Base-by-base conservation (phyloP, 2,329 filamentous ascomycete species). In the Bipolaris cookei region DNA sequence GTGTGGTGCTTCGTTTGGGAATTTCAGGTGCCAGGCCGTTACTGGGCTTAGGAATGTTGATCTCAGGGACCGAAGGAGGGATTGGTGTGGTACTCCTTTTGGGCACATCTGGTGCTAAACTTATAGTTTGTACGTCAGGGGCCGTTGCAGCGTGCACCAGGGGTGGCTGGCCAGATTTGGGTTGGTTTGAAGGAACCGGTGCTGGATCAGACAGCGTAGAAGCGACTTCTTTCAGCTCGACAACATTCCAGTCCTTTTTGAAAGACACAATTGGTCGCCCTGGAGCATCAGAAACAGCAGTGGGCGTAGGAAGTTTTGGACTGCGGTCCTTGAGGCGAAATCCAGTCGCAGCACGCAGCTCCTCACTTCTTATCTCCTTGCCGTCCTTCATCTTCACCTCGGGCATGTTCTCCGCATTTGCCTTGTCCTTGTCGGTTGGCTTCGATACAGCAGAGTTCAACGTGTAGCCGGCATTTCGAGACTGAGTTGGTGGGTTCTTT, bases 251-350 rank as follows among this genome's bases (percentile, higher is more conserved):
- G 74, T 89, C 86, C 71, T 86, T 86, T 79, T 96, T 86, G 83
- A 98, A 98, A 84, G 94, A 98, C 83, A 98, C 94, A 82, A 98
- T 98, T 62, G 94, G 94, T 74, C 94, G 88, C 68, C 92, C 92
- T 68, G 90, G 90, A 72, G 85, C 90, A 80, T 97, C 90, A 80
- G 92, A 97, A 77, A 98, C 93, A 71, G 91, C 89, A 52, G 90
- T 91, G 64, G 94, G 94, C 71, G 90, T 94, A 25, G 93, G 94
- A 61, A 98, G 82, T 74, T 91, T 96, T 55, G 88, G 79, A 77
- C 92, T 97, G 72, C 93, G 88, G 77, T 97, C 92, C 75, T 88
- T 92, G 63, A 95, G 81, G 74, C 83, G 89, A 86, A 96, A 96
- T 78, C 90, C 95, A 6, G 94, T 98, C 52, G 94, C 94, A 65